A percentile compares a stretch with the other conserved stretches of the same genome.
phyloP scores from a whole-genome alignment of 1,284 basidiomycete genomes.

The Ceratobasidium sp. region DNA sequence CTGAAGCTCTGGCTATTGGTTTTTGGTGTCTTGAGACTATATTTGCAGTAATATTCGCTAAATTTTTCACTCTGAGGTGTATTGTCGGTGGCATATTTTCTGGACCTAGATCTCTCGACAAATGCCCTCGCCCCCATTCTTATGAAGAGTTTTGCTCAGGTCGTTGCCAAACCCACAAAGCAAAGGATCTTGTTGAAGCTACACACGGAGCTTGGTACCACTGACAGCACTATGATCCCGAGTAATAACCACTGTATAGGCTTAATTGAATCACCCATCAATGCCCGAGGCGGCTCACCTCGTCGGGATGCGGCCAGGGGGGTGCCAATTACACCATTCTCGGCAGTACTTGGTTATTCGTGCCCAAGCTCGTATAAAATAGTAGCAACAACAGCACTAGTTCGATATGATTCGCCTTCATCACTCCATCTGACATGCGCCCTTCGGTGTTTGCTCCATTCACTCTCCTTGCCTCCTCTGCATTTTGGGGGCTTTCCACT shows the following conservation, averaged over 20 bases:
- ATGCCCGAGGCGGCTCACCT: background rate
- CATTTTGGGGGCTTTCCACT: background rate
- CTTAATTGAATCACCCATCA: background rate
- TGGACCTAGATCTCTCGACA: no score
- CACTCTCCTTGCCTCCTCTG: background rate
- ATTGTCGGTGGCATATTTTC: background rate
- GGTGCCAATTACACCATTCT: background rate
- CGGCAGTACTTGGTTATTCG: background rate
- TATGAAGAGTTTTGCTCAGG: background rate
- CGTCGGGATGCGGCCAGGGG: background rate
- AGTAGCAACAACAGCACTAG: background rate
- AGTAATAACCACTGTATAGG: background rate
- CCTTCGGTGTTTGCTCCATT: background rate
- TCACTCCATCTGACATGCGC: background rate
- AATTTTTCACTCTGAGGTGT: background rate
- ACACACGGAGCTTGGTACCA: background rate
- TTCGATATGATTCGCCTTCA: background rate
- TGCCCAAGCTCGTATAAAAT: background rate
- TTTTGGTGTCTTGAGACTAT: background rate
- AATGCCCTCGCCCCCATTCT: no score
- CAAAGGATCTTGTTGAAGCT: background rate
- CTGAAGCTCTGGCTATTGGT: background rate
- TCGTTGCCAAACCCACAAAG: background rate
- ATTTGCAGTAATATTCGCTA: background rate
- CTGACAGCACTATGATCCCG: conserved; percentile 1